phyloP scores from a whole-genome alignment of 345 rosid species.

The Linum trigynum region DNA sequence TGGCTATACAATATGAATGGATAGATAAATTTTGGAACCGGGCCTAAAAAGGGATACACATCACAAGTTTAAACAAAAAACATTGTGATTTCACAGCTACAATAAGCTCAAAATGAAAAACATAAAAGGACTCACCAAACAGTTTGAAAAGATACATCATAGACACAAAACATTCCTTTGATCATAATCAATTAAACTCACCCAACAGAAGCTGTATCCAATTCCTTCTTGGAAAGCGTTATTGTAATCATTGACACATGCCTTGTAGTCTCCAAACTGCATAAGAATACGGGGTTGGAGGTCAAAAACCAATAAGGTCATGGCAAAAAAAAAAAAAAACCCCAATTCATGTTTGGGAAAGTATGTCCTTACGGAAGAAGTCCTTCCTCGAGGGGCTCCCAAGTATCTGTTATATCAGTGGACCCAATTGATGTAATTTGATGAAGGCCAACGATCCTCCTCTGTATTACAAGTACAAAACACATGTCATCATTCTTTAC shows the following conservation, averaged over 20 bases:
- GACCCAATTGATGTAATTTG: conserved; percentile 85
- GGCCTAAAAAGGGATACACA: too few relatives aligned
- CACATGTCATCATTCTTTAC: conserved; percentile 7
- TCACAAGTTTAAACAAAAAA: too few relatives aligned
- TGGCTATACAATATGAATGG: too few relatives aligned
- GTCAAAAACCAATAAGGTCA: too few relatives aligned
- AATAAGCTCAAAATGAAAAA: too few relatives aligned
- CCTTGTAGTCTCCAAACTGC: conserved; percentile 89
- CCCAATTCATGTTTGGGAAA: background rate
- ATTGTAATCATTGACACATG: conserved; percentile 96
- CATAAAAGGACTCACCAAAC: too few relatives aligned
- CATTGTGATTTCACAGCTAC: too few relatives aligned
- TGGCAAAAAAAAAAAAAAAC: background rate
- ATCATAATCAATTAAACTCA: conserved; percentile 25
- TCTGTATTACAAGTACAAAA: conserved; percentile 35
- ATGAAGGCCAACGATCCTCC: conserved; percentile 89
- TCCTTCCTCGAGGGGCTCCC: conserved; percentile 98
- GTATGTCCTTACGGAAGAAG: conserved; percentile 64
- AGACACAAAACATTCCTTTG: background rate
- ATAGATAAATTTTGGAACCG: too few relatives aligned
- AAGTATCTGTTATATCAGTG: conserved; percentile 77
- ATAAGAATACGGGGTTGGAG: background rate
- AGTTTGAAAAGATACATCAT: background rate
- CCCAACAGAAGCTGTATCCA: conserved; percentile 71
- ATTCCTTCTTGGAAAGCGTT: conserved; percentile 67